Evolutionary conservation across 176 grass and related monocot species (phyloP), one percentile per base, ranked within the genome.

Genomic region (Chloris gayana): DNA sequence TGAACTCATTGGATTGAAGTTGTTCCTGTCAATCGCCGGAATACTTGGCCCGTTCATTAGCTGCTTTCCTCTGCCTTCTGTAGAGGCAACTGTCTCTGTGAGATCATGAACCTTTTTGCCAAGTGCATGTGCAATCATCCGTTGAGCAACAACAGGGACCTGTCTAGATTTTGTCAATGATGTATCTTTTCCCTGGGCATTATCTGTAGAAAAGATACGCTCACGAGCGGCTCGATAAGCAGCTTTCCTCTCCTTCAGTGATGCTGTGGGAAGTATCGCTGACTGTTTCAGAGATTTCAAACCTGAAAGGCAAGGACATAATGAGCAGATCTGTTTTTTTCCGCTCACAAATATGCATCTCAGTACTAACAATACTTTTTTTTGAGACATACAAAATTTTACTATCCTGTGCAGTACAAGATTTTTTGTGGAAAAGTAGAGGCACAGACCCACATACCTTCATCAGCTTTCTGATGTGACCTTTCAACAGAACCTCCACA

Each of bases 101-200:
- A 41, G 38, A 67, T 82, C 76, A 67, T 72, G 54, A 60, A 93
- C 83, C 78, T 80, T 98, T 68, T 87, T 87, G 64, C 96, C 92
- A 41, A 98, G 96, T 33, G 96, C 96, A 51, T 98, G 96, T 12
- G 92, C 90, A 12, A 98, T 98, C 96, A 98, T 98, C 46, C 96
- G 80, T 67, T 78, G 84, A 86, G 92, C 96, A 64, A 91, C 92
- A n/a, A 77, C 77, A 44, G 91, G 91, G 78, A 90, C 85, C 69
- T 82, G 86, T 51, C 87, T 82, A 69, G 80, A 59, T 84, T 87
- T 97, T 38, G 67, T 65, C 17, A 26, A 67, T 76, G 42, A 64
- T 18, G 30, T 66, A 71, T 85, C 78, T 58, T 70, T 87, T 85
- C 72, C 77, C 47, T 81, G 49, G 69, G 72, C 19, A 38, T 67